phyloP scores from a whole-genome alignment of 345 rosid species.

The Viola odorata region DNA sequence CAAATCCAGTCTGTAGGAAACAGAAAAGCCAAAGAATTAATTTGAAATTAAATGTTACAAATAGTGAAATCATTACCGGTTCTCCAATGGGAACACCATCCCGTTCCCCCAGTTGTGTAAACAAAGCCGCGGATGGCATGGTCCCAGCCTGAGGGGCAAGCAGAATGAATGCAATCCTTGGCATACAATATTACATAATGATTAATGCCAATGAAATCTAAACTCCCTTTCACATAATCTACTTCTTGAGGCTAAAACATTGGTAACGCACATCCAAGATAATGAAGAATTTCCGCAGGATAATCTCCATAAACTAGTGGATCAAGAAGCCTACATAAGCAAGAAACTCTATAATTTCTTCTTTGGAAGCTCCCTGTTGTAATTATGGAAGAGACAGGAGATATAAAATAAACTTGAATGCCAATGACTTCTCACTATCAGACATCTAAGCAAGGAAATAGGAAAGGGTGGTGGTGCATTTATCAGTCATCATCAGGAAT shows the following conservation, averaged over 20 bases:
- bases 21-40: neutral
- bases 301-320: slow-evolving; percentile 45
- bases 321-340: slow-evolving; percentile 29
- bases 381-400: too few species aligned
- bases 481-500: too few species aligned
- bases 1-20: slow-evolving; percentile 25
- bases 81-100: slow-evolving; percentile 32
- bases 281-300: slow-evolving; percentile 36
- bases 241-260: slow-evolving; percentile 27
- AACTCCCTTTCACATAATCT: slow-evolving; percentile 33
- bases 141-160: slow-evolving; percentile 25
- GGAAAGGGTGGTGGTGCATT: too few species aligned
- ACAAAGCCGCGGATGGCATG: slow-evolving; percentile 33
- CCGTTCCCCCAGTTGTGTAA: slow-evolving; percentile 31
- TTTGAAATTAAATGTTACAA: neutral
- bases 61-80: slow-evolving; percentile 13
- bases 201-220: slow-evolving; percentile 43
- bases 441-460: too few species aligned
- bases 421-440: too few species aligned
- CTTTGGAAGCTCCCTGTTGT: too few species aligned
- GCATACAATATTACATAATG: slow-evolving; percentile 39
- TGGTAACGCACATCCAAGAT: slow-evolving; percentile 33
- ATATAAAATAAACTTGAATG: too few species aligned
- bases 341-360: neutral
- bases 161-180: slow-evolving; percentile 43